Evolutionary conservation across 2,329 filamentous ascomycete species (phyloP), one percentile per base, ranked within the genome.

Genomic region (Pseudocercospora eumusae): DNA sequence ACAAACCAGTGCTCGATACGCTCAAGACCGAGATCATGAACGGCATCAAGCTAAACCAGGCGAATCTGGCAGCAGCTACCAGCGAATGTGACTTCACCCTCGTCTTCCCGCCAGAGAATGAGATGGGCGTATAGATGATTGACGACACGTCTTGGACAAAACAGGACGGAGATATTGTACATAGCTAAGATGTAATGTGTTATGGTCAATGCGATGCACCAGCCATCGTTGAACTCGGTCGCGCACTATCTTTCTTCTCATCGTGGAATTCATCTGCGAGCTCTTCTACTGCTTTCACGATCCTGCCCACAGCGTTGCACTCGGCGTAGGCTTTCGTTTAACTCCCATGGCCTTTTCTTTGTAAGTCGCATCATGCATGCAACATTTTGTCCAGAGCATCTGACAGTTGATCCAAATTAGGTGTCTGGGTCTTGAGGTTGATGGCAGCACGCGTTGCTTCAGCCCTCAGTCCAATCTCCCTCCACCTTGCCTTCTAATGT

Each of bases 361-460:
- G 50, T 70, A 71, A 11, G 56, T 59, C 7, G 69, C 42, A 9
- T 71, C 62, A 18, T 63, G 60, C 62, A 18, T 63, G 60, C 3
- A 52, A 18, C 18, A 73, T 59, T n/a, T 56, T 44, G n/a, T 31
- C 44, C 40, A 61, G 13, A 13, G 68, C 68, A 2, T 58, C 59
- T 31, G 28, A 15, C 1, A 74, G 57, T 23, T 61, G 64, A 18
- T 71, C 65, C 7, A 60, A 59, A 31, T 50, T 64, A 4, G 75
- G 74, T 2, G 62, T 62, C 23, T 75, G 74, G 0, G 76, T 78
- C 33, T 68, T 65, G 20, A 83, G 69, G 65, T 83, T 81, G 42
- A 81, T 72, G 0, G 78, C 81, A 4, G 82, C 70, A 8, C 81
- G 81, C 0, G 77, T 74, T 68, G 73, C 78, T 61, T 80, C 77